These are phyloP conservation scores for Aethionema arabicum DNA, from an alignment of 345 rosid species.

Conservation along the genomic window DNA sequence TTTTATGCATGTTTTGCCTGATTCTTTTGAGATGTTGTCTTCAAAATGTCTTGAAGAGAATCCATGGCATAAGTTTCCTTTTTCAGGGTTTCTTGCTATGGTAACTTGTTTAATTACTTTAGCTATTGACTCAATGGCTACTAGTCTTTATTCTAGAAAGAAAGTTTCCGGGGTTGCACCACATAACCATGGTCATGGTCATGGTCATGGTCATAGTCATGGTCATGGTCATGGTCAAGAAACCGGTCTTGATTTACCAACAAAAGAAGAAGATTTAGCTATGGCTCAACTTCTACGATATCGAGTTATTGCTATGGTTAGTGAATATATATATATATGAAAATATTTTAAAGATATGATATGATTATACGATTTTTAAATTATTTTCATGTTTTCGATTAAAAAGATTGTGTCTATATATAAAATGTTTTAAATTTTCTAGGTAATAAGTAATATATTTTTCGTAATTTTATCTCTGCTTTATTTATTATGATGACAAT, in stretches of 20 bases:
- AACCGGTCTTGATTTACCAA: constrained; percentile 24
- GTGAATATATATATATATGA: constrained; percentile 8
- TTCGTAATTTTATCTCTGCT: no score
- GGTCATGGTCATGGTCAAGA: no score
- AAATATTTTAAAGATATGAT: no score
- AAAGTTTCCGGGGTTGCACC: constrained; percentile 35
- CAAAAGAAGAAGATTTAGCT: constrained; percentile 21
- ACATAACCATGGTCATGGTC: constrained; percentile 40
- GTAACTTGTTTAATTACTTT: constrained; percentile 58
- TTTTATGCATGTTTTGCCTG: constrained; percentile 85
- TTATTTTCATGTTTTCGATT: no score
- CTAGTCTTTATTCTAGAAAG: constrained; percentile 46
- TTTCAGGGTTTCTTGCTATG: constrained; percentile 82
- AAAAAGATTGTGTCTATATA: no score
- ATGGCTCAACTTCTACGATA: constrained; percentile 49
- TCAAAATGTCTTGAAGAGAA: constrained; percentile 58
- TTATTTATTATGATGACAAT: no score
- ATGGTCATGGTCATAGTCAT: constrained; percentile 34
- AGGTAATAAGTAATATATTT: no score
- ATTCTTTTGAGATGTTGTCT: constrained; percentile 69
- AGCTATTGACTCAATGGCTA: constrained; percentile 66
- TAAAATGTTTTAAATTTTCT: no score
- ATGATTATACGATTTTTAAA: no score
- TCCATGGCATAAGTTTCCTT: constrained; percentile 87
- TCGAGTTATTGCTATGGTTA: constrained; percentile 68